phyloP scores from a whole-genome alignment of 129 eudicot genomes.

The Lonicera japonica region DNA sequence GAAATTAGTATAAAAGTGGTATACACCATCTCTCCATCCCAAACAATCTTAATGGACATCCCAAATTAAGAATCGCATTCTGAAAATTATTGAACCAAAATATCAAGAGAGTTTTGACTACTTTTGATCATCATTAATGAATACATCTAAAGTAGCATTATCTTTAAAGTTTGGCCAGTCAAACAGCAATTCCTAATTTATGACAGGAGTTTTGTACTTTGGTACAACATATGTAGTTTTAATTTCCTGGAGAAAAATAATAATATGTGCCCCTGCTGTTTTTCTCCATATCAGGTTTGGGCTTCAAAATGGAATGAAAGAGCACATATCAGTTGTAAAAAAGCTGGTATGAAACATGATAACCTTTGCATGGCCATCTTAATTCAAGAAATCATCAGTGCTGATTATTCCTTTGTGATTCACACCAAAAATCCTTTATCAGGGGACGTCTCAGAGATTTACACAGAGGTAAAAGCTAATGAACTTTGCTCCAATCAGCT shows the following conservation, averaged over 20 bases:
- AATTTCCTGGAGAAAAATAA: constrained; percentile 3
- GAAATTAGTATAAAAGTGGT: no score
- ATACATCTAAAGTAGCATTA: no score
- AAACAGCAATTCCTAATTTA: no score
- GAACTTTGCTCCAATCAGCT: not conserved
- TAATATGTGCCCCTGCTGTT: constrained; percentile 4
- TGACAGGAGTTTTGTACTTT: no score
- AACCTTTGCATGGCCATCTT: constrained; percentile 33
- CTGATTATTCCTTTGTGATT: constrained; percentile 46
- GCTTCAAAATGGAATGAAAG: constrained; percentile 58
- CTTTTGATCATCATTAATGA: no score
- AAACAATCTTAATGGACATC: no score
- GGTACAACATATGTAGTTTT: no score
- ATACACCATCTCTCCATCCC: no score
- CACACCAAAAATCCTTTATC: constrained; percentile 49
- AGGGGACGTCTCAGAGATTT: constrained; percentile 37
- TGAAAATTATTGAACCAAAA: no score
- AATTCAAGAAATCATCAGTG: constrained; percentile 39
- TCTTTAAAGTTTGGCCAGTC: no score
- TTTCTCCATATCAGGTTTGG: constrained; percentile 28
- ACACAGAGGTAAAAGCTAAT: constrained; percentile 33
- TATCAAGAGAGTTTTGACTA: no score
- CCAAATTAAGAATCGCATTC: no score
- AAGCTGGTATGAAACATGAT: constrained; percentile 15
- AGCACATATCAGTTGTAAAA: constrained; percentile 36